Conservation (phyloP, 495 filamentous ascomycete species). For the Bombardia bombarda region DNA sequence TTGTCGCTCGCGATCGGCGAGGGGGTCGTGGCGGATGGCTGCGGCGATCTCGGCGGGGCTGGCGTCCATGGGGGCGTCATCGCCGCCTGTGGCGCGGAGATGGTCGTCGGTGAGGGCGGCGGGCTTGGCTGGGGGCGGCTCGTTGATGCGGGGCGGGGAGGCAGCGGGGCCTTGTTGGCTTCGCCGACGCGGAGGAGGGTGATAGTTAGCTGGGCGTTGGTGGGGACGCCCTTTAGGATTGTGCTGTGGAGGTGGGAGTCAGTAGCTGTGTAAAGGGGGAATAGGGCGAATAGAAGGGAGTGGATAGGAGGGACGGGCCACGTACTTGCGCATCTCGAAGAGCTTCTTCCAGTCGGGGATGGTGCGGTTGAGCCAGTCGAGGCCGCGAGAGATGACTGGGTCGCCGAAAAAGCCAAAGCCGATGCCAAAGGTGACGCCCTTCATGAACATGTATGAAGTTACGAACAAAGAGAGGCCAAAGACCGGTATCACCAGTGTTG, state of each 20-base stretch:
- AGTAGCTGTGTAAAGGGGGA: not conserved
- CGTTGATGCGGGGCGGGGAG: constrained; percentile 61
- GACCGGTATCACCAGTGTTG: constrained; percentile 49
- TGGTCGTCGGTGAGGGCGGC: constrained; percentile 38
- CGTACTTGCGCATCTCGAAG: constrained; percentile 60
- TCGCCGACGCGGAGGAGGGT: constrained; percentile 83
- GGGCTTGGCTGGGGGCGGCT: constrained; percentile 46
- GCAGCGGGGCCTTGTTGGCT: constrained; percentile 71
- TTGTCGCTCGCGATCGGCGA: constrained; percentile 16
- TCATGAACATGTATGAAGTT: constrained; percentile 67
- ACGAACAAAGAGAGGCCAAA: constrained; percentile 52
- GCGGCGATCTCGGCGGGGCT: constrained; percentile 32
- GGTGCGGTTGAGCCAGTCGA: constrained; percentile 55
- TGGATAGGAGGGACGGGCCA: constrained; percentile 10
- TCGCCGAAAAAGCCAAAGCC: constrained; percentile 78
- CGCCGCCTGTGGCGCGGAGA: constrained; percentile 31
- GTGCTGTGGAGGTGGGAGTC: constrained; percentile 42
- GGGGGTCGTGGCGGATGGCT: constrained; percentile 35
- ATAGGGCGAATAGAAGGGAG: too few relatives aligned
- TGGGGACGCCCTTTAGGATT: constrained; percentile 75
- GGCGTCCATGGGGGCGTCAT: constrained; percentile 32
- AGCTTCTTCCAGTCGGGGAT: constrained; percentile 70
- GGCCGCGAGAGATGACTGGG: constrained; percentile 53
- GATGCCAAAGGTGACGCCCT: constrained; percentile 53
- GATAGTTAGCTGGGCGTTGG: constrained; percentile 78